phyloP scores from a whole-genome alignment of 2,329 filamentous ascomycete species.

The Cercospora sesami region DNA sequence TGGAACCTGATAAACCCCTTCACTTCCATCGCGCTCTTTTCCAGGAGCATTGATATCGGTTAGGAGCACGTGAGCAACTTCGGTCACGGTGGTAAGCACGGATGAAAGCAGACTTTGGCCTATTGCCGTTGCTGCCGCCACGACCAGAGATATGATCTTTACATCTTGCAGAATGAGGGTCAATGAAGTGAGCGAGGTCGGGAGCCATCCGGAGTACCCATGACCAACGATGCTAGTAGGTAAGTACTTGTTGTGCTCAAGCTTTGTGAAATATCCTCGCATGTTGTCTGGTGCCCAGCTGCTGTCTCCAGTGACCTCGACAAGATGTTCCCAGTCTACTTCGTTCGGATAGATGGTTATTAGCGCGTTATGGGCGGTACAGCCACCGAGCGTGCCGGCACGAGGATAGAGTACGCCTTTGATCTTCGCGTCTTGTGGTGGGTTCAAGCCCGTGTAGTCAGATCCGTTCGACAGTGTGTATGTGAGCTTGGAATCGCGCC shows the following conservation, averaged over 20 bases:
- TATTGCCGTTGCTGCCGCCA: conserved; percentile 53
- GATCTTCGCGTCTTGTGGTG: conserved; percentile 54
- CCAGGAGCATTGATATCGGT: conserved; percentile 45
- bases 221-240: conserved; percentile 49
- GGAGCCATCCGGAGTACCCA: conserved; percentile 59
- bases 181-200: conserved; percentile 53
- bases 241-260: conserved; percentile 54
- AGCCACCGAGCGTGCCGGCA: conserved; percentile 58
- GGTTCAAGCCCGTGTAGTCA: conserved; percentile 56
- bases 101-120: conserved; percentile 38
- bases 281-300: conserved; percentile 61
- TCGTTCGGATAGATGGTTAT: conserved; percentile 60
- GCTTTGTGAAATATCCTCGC: conserved; percentile 55
- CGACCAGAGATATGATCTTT: conserved; percentile 54
- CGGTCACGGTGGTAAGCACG: conserved; percentile 45
- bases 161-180: conserved; percentile 55
- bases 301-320: conserved; percentile 58
- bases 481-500: conserved; percentile 59
- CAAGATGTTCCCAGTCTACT: conserved; percentile 61
- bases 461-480: conserved; percentile 55
- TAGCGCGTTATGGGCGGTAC: conserved; percentile 62
- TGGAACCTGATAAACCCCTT: conserved; percentile 59
- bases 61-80: conserved; percentile 49
- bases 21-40: conserved; percentile 47
- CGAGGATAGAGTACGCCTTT: conserved; percentile 61